These are phyloP conservation scores for Combretum micranthum DNA, from an alignment of 345 rosid species.

Conservation along the genomic window DNA sequence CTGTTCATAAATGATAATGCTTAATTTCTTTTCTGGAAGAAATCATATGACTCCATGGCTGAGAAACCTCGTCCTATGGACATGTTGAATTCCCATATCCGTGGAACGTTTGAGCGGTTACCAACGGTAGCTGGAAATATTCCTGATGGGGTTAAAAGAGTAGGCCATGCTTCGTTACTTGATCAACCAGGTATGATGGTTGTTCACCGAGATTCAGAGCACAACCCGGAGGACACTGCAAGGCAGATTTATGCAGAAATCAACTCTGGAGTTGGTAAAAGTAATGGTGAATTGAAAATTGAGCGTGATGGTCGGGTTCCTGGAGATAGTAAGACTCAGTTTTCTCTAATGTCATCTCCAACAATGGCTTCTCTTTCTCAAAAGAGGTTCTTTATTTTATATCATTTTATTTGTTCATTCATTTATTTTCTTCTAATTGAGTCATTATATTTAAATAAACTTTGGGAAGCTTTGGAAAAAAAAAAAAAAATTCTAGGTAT, in stretches of 20 bases:
- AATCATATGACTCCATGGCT: conserved; percentile 26
- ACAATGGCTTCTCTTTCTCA: conserved; percentile 49
- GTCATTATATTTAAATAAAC: neutral
- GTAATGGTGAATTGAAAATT: conserved; percentile 48
- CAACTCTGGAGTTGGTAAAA: conserved; percentile 30
- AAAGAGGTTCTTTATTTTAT: conserved; percentile 56
- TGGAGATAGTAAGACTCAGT: conserved; percentile 21
- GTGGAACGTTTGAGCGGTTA: conserved; percentile 32
- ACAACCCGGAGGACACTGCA: conserved; percentile 34
- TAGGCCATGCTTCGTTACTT: conserved; percentile 19
- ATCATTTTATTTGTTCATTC: too few relatives aligned
- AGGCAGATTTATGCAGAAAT: conserved; percentile 25
- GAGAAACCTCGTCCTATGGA: conserved; percentile 32
- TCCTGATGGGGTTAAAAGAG: conserved; percentile 27
- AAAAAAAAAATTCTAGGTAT: too few relatives aligned
- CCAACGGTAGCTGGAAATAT: conserved; percentile 20
- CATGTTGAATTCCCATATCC: conserved; percentile 26
- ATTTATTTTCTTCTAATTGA: too few relatives aligned
- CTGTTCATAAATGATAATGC: neutral
- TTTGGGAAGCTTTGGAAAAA: neutral
- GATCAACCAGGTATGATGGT: conserved; percentile 34
- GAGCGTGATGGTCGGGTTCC: conserved; percentile 24
- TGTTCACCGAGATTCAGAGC: conserved; percentile 33
- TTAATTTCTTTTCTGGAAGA: conserved; percentile 22
- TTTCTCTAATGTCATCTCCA: conserved; percentile 60